Percentiles rank a stretch among this genome's conserved stretches.
These are phyloP conservation scores for Candida nemodendra DNA, from an alignment of 805 yeast genomes.

Conservation along the genomic window DNA sequence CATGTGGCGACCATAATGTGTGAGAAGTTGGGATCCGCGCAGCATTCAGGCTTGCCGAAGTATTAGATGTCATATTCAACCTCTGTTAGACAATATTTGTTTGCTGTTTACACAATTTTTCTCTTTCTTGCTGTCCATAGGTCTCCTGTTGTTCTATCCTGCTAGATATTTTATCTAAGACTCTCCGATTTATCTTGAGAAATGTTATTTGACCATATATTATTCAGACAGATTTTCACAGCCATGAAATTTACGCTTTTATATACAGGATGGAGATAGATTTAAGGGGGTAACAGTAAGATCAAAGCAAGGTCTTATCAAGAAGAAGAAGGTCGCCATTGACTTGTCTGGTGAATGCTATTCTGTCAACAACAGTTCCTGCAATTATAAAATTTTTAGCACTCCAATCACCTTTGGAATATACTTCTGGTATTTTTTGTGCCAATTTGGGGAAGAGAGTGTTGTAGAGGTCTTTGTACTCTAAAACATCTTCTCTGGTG, in stretches of 20 bases:
- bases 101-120: too few relatives aligned
- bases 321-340: constrained; percentile 28
- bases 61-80: constrained; percentile 11
- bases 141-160: too few relatives aligned
- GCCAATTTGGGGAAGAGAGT: constrained; percentile 46
- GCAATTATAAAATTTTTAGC: constrained; percentile 46
- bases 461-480: constrained; percentile 52
- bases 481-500: constrained; percentile 52
- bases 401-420: constrained; percentile 48
- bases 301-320: constrained; percentile 7
- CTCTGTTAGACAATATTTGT: too few relatives aligned
- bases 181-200: too few relatives aligned
- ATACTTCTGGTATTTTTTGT: constrained; percentile 44
- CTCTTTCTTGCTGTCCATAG: too few relatives aligned
- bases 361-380: constrained; percentile 31
- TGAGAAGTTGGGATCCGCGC: constrained; percentile 66
- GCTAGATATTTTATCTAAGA: too few relatives aligned
- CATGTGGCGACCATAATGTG: constrained; percentile 96
- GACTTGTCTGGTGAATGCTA: constrained; percentile 27
- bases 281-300: not conserved
- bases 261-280: too few relatives aligned
- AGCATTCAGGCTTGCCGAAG: constrained; percentile 10
- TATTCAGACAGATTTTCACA: too few relatives aligned
- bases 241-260: too few relatives aligned
- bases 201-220: too few relatives aligned